Conservation (phyloP, 305 asterid genomes). For the Fraxinus sp. region DNA sequence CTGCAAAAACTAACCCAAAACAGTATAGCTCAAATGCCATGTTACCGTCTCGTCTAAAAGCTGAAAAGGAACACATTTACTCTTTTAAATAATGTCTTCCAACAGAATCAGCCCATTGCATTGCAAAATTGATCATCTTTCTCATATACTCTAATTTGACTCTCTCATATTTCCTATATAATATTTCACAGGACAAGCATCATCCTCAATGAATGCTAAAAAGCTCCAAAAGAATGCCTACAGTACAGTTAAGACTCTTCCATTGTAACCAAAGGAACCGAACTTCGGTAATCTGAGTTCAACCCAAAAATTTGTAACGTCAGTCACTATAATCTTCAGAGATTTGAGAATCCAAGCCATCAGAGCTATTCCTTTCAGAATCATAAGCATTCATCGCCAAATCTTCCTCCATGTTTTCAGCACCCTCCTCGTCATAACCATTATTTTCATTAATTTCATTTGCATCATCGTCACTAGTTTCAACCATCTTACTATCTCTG, state of each 20-base stretch:
- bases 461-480: constrained; percentile 62
- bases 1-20: neutral
- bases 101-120: neutral
- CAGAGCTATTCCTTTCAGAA: constrained; percentile 38
- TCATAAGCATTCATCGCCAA: constrained; percentile 35
- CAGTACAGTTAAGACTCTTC: neutral
- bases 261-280: neutral
- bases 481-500: constrained; percentile 48
- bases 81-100: neutral
- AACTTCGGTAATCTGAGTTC: neutral
- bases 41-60: neutral
- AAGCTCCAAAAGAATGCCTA: constrained; percentile 2
- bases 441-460: constrained; percentile 49
- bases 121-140: neutral
- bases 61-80: neutral
- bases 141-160: neutral
- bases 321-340: constrained; percentile 78
- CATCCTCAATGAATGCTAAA: constrained; percentile 31
- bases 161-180: constrained; percentile 17
- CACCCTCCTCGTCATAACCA: constrained; percentile 40
- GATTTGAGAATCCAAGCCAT: constrained; percentile 52
- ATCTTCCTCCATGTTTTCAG: constrained; percentile 39
- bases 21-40: neutral
- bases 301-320: constrained; percentile 24
- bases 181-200: constrained; percentile 34